Base-by-base conservation (phyloP, 805 yeast genomes). In the Vanderwaltozyma tropicalis region DNA sequence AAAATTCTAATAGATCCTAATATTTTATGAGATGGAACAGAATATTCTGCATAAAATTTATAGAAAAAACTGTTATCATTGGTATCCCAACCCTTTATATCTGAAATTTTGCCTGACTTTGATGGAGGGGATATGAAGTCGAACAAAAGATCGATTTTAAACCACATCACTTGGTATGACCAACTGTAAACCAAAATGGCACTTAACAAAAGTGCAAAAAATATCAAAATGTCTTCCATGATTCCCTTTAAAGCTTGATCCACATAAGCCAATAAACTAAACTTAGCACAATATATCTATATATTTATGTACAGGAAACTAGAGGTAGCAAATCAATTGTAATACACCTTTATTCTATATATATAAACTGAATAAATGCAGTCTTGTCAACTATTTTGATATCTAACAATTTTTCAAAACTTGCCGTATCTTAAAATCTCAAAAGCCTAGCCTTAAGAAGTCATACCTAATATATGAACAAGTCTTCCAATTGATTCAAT, bases 11-110 rank as follows among this genome's bases (percentile, higher is more conserved):
- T 42, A 16, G 39, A 37, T 14, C 38, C 37, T 12, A 38, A 19
- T 3, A 57, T 28, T 24, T 35, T 44, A 18, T 43, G 38, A 2
- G 62, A 59, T 8, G 61, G 44, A 3, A 59, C 37, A 2, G 61
- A 50, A 41, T 57, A 57, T 36, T 54, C 54, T 8, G 53, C 42
- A 40, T 56, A 54, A 15, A 59, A 47, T 28, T 50, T 59, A 35
- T 50, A 46, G 5, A 52, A 32, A 33, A 57, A 56, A 2, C 48
- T 42, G 22, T 44, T 41, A 12, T 40, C 45, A 24, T 46, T 38
- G 14, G 39, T 35, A 14, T 41, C 39, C 41, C 44, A 39, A 14
- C 26, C 32, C 9, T 46, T 40, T 4, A 46, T 29, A 16, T 40
- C 31, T 8, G 41, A 28, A 6, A 26, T 18, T 4, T 28, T 32